A percentile compares a stretch with the other conserved stretches of the same genome.
These are phyloP conservation scores for Garcia nutans DNA, from an alignment of 345 rosid genomes.

Conservation along the genomic window DNA sequence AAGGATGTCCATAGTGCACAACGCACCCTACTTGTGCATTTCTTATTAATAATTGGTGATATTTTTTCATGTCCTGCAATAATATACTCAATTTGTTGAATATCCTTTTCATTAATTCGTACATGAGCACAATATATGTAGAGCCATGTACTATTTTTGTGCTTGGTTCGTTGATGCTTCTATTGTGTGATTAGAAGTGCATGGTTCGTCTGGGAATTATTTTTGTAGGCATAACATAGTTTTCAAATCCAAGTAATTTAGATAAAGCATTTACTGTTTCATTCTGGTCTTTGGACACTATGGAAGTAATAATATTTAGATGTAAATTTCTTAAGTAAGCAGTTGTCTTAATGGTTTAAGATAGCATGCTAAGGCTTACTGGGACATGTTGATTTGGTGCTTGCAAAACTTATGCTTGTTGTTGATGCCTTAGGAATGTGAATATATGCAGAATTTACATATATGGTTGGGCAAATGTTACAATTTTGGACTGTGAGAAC, in stretches of 20 bases:
- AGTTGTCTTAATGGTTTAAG: background rate
- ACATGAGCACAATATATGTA: background rate
- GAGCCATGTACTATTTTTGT: background rate
- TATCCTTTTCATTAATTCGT: background rate
- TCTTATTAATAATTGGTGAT: background rate
- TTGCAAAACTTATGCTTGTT: background rate
- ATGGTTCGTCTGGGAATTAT: background rate
- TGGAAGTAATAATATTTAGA: background rate
- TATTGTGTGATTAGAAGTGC: background rate
- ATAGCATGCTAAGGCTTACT: background rate
- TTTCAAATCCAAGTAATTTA: background rate
- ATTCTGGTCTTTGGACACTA: background rate
- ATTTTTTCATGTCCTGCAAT: background rate
- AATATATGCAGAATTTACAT: background rate
- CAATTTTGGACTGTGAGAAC: background rate
- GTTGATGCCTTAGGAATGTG: background rate
- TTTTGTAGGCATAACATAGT: background rate
- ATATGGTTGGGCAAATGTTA: background rate
- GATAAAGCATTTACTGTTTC: background rate
- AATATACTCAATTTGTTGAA: background rate
- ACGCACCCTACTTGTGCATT: too few species aligned
- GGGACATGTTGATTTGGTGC: background rate
- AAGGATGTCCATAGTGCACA: too few species aligned
- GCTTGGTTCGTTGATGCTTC: background rate
- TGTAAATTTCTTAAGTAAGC: background rate